Percentiles rank a stretch among this genome's conserved stretches.
phyloP scores from a whole-genome alignment of 2,329 filamentous ascomycete genomes.

The Fusarium brachygibbosum region DNA sequence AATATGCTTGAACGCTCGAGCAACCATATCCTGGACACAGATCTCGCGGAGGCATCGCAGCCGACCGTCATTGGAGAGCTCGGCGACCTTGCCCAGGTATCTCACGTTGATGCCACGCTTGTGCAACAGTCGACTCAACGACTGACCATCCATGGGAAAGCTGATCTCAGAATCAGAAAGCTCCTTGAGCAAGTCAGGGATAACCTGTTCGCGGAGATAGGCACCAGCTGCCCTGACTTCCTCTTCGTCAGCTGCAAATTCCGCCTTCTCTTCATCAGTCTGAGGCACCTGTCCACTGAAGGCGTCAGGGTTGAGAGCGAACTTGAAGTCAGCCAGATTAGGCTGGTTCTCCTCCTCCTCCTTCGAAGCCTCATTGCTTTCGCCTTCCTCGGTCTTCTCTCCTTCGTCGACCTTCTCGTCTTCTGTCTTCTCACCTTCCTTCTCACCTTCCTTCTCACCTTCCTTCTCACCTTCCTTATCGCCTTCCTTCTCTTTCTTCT shows the following conservation, averaged over 20 bases:
- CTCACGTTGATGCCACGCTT: slow-evolving; percentile 97
- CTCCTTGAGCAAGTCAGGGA: slow-evolving; percentile 89
- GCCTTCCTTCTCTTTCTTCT: slow-evolving; percentile 47
- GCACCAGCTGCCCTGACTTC: slow-evolving; percentile 88
- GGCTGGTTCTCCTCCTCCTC: slow-evolving; percentile 69
- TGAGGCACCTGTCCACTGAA: slow-evolving; percentile 94
- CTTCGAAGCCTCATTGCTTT: slow-evolving; percentile 45
- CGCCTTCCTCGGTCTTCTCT: slow-evolving; percentile 51
- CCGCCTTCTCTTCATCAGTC: slow-evolving; percentile 88
- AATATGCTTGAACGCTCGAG: slow-evolving; percentile 96
- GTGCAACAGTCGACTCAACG: slow-evolving; percentile 88
- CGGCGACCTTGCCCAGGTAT: slow-evolving; percentile 89
- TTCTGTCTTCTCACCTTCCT: slow-evolving; percentile 43
- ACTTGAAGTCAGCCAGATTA: slow-evolving; percentile 88
- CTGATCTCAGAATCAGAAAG: slow-evolving; percentile 93
- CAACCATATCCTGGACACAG: slow-evolving; percentile 90
- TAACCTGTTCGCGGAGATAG: slow-evolving; percentile 80
- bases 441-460: slow-evolving; percentile 48
- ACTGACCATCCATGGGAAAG: slow-evolving; percentile 98
- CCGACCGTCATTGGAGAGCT: slow-evolving; percentile 76
- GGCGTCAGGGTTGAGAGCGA: slow-evolving; percentile 93
- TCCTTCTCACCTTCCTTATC: slow-evolving; percentile 47
- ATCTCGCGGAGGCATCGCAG: slow-evolving; percentile 83
- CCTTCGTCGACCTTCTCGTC: slow-evolving; percentile 53
- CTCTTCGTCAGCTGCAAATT: slow-evolving; percentile 85